A percentile compares a stretch with the other conserved stretches of the same genome.
phyloP scores from a whole-genome alignment of 352 stramenopile genomes.

The Nothophytophthora sp. region DNA sequence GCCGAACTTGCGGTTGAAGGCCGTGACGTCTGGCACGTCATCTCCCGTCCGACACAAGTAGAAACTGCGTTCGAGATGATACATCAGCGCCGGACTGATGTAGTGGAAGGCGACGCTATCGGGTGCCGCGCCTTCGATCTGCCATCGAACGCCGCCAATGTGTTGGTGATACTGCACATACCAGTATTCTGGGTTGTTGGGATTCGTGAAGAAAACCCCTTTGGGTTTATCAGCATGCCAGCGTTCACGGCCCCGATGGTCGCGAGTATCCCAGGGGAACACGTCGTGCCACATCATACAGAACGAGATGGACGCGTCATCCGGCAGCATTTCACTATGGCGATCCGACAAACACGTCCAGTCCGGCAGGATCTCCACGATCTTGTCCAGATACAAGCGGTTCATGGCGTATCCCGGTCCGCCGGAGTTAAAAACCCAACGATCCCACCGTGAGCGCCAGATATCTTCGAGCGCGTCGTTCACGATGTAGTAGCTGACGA shows the following conservation, averaged over 20 bases:
- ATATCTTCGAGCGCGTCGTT: constrained; percentile 55
- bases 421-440: constrained; percentile 84
- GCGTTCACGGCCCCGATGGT: constrained; percentile 65
- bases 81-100: constrained; percentile 69
- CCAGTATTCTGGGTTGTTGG: constrained; percentile 60
- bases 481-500: constrained; percentile 82
- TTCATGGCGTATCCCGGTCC: constrained; percentile 83
- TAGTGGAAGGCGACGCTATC: constrained; percentile 85
- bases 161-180: constrained; percentile 72
- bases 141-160: constrained; percentile 62
- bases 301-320: constrained; percentile 83
- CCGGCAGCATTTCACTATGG: constrained; percentile 72
- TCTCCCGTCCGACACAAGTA: constrained; percentile 67
- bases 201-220: constrained; percentile 64
- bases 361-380: constrained; percentile 56
- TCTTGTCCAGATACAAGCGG: constrained; percentile 68
- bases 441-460: constrained; percentile 55
- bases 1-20: constrained; percentile 59
- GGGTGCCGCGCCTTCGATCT: constrained; percentile 49
- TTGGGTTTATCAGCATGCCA: constrained; percentile 78
- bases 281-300: constrained; percentile 86
- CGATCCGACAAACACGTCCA: constrained; percentile 64
- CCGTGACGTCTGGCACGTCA: constrained; percentile 39
- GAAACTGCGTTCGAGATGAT: constrained; percentile 71
- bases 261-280: constrained; percentile 73